Conservation (phyloP, 2,329 filamentous ascomycete species). For the Chrysoporthe deuterocubensis region DNA sequence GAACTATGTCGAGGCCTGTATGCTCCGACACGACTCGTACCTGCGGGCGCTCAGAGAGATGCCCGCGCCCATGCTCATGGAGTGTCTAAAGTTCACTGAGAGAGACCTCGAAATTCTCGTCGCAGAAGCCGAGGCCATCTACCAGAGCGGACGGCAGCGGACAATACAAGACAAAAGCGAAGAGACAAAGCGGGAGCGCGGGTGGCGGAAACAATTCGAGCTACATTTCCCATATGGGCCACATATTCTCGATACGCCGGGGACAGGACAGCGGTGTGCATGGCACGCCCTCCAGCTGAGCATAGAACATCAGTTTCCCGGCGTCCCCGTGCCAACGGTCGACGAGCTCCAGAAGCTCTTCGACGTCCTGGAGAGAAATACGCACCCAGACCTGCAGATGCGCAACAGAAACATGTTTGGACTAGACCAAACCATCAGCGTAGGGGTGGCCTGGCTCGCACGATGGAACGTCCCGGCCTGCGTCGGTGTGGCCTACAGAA, state of each 20-base stretch:
- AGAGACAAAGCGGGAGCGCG: neutral
- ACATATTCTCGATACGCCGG: neutral
- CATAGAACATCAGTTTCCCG: neutral
- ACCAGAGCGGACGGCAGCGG: neutral
- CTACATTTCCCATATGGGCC: neutral
- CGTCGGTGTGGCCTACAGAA: neutral
- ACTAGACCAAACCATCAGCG: neutral
- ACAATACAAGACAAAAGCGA: neutral
- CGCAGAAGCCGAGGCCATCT: neutral
- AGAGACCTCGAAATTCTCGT: neutral
- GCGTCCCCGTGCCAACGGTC: neutral
- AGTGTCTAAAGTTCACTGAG: neutral
- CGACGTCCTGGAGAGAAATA: neutral
- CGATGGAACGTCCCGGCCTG: neutral
- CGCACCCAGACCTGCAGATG: neutral
- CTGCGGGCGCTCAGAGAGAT: neutral
- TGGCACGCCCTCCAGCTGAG: neutral
- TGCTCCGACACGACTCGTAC: neutral
- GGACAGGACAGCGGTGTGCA: neutral
- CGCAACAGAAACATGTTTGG: neutral
- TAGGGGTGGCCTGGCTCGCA: neutral
- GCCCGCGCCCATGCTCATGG: neutral
- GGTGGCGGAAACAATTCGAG: neutral
- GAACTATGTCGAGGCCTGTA: slow-evolving; percentile 3
- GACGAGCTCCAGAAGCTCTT: neutral